Conservation (phyloP, 345 rosid genomes). For the Salix caprea region DNA sequence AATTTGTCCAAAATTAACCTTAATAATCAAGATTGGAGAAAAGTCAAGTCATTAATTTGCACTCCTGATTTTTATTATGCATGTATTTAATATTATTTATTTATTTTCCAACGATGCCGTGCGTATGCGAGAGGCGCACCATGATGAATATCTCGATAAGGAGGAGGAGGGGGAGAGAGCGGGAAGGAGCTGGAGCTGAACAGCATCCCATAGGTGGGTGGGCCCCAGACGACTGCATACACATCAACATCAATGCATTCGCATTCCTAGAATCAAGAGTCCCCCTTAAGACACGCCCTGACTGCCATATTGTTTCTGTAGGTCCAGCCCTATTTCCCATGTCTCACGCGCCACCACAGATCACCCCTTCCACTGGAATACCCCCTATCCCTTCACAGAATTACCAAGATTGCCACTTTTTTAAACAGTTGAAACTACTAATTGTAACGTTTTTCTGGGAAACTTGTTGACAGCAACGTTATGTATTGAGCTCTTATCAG, state of each 20-base stretch:
- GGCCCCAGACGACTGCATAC: constrained; percentile 3
- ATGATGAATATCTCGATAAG: neutral
- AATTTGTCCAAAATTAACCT: neutral
- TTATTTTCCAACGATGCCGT: too few relatives aligned
- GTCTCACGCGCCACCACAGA: constrained; percentile 20
- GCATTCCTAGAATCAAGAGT: constrained; percentile 35
- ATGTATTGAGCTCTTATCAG: neutral
- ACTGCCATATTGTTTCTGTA: constrained; percentile 28
- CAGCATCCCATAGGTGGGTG: neutral
- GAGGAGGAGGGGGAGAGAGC: neutral
- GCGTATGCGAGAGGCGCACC: neutral
- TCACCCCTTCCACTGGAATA: neutral
- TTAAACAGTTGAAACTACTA: neutral
- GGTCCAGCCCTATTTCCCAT: constrained; percentile 42
- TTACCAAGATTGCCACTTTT: neutral
- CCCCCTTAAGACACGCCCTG: constrained; percentile 54
- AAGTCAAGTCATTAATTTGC: neutral
- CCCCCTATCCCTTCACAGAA: neutral
- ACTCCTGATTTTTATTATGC: neutral
- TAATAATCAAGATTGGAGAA: neutral
- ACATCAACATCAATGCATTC: constrained; percentile 19
- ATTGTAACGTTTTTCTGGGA: neutral
- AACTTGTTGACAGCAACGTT: neutral
- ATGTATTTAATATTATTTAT: too few relatives aligned
- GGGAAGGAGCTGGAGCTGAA: neutral